These are phyloP conservation scores for Udeniomyces megalosporus DNA, from an alignment of 768 basidiomycete species.

Conservation along the genomic window DNA sequence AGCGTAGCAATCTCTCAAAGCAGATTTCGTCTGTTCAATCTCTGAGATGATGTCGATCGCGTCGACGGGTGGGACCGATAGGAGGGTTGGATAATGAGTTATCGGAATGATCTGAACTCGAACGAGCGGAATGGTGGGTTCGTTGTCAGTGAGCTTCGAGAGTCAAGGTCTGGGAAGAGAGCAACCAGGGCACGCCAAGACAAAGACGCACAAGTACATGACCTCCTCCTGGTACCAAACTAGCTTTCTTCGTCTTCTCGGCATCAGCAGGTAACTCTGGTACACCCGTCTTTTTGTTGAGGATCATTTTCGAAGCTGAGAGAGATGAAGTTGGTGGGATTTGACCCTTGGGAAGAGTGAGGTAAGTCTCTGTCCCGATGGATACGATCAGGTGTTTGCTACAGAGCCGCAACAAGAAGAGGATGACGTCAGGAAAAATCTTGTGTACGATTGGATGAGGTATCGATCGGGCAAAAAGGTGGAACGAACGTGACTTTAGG, in stretches of 20 bases:
- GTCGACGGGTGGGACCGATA: slow-evolving; percentile 63
- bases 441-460: no score
- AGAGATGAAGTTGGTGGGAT: slow-evolving; percentile 50
- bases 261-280: not conserved
- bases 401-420: not conserved
- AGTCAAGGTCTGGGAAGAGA: no score
- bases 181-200: no score
- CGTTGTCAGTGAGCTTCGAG: no score
- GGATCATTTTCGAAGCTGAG: not conserved
- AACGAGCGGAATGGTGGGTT: not conserved
- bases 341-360: slow-evolving; percentile 92
- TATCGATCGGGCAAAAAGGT: not conserved
- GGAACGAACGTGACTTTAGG: slow-evolving; percentile 65
- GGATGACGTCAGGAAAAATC: no score
- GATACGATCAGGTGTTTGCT: slow-evolving; percentile 92
- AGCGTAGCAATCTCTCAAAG: slow-evolving; percentile 54
- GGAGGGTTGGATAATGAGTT: slow-evolving; percentile 76
- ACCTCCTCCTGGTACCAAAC: slow-evolving; percentile 73
- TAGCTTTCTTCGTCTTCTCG: not conserved
- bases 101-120: slow-evolving; percentile 35
- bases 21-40: slow-evolving; percentile 63
- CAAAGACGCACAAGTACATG: slow-evolving; percentile 72
- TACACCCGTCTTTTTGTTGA: slow-evolving; percentile 8
- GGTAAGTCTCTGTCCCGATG: slow-evolving; percentile 82
- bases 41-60: slow-evolving; percentile 60